Base-by-base conservation (phyloP, 2,329 filamentous ascomycete species). In the Rhinocladiella similis region DNA sequence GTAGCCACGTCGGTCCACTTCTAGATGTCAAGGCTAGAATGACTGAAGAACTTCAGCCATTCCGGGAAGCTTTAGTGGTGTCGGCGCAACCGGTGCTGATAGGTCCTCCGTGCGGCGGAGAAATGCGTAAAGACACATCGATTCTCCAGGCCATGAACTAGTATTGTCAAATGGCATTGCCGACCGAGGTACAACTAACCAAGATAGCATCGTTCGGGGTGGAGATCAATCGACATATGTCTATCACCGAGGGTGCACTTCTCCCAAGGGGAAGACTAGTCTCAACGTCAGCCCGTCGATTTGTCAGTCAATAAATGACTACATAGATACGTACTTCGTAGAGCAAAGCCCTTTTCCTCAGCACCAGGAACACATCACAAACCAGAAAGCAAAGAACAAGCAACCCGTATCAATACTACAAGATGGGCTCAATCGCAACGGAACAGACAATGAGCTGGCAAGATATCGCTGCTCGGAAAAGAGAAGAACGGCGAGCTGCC, bases 401-500 rank as follows among this genome's bases (percentile, higher is more conserved):
- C 5, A 19, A 16, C 9, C 36, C 10, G 42, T 46, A 41, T 39
- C 19, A 47, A 42, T 16, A 13, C 25, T 2, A 39, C 25, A 49
- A 39, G 5, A 62, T 59, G 56, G 59, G 53, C 7, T 54, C 50
- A 5, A 50, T 59, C 27, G 35, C 38, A 25, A 20, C 35, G 12
- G 45, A 56, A 38, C 19, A 55, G 16, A 16, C 25, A 20, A 12
- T 35, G 5, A 38, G 39, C 42, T 63, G 61, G 61, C 51, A 63
- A 52, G 39, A 33, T n/a, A 60, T 45, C 12, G 61, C 52, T 22
- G 56, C 61, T 42, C 49, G 45, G n/a, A 63, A 63, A 49, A 53
- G 49, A 42, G 33, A 61, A 27, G 27, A 61, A 46, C 46, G 47
- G 38, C 47, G 20, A 19, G 53, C 52, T 19, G 45, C 46, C 45